Evolutionary conservation across 306 rosid genomes (phyloP).

Genomic region (Quercus ilex): DNA sequence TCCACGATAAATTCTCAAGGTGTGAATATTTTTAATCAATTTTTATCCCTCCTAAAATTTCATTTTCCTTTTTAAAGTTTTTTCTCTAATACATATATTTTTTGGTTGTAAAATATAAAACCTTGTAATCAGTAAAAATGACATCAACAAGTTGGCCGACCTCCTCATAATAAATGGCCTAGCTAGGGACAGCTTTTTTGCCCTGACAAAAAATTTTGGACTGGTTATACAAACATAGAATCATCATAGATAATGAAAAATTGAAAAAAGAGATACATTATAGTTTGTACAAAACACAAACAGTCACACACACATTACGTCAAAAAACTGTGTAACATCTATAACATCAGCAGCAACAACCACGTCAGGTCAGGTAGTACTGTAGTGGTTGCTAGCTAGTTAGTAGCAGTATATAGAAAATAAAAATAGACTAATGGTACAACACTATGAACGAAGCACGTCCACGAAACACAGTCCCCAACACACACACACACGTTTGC

Average conservation of each 20-base stretch:
- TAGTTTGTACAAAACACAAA: no score
- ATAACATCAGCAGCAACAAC: constrained; percentile 29
- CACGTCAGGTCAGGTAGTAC: neutral
- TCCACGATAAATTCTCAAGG: no score
- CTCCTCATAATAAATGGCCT: constrained; percentile 14
- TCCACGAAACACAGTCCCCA: constrained; percentile 19
- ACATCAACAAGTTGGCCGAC: constrained; percentile 11
- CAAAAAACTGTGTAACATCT: constrained; percentile 25
- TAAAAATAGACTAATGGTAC: neutral
- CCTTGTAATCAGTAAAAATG: no score
- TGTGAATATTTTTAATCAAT: no score
- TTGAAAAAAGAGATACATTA: no score
- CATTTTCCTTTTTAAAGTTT: no score
- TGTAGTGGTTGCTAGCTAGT: no score
- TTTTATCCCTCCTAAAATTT: no score
- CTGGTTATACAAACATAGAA: constrained; percentile 8
- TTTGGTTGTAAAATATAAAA: no score
- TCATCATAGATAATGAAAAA: neutral
- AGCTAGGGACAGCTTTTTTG: neutral
- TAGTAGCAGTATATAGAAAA: no score
- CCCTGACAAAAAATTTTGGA: constrained; percentile 23
- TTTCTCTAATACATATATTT: no score
- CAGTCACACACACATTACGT: no score
- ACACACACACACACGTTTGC: constrained; percentile 48
- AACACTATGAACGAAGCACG: neutral